Base-by-base conservation (phyloP, 2,329 filamentous ascomycete genomes). In the Graphiopsis chlorocephala region DNA sequence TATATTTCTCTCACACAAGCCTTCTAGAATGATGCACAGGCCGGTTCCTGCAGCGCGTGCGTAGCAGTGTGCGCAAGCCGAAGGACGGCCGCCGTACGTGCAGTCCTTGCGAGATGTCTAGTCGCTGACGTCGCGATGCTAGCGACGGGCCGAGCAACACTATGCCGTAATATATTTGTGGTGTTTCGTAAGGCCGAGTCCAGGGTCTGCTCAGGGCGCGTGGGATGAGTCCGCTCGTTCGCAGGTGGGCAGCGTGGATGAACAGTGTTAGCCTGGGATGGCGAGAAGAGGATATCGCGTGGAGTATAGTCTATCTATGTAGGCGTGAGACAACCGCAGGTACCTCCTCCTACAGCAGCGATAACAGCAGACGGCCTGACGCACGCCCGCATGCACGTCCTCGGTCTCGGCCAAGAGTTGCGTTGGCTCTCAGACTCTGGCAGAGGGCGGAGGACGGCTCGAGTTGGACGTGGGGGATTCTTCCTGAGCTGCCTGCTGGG, bases 21-120 rank as follows among this genome's bases (percentile, higher is more conserved):
- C 60, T 62, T 62, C 60, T 62, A 62, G 60, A 62, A 62, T 38
- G 23, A 53, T 62, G 60, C 60, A 62, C 60, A 62, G 60, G 60
- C 60, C 60, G 29, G 60, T 62, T 55, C 60, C 60, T 62, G 60
- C 60, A 62, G 60, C 47, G 60, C 35, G 53, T 62, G 48, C 59
- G 60, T 55, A 17, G 60, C 23, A 23, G 47, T 53, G 50, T 62
- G 60, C 48, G 48, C 60, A 55, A 62, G 48, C 60, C 60, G 60
- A 62, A 55, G 59, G 59, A 52, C n/a, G 35, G 59, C 59, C 59
- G 59, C 25, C 35, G 60, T 42, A n/a, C 15, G 45, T 53, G 33
- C 33, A 50, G 48, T 55, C n/a, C 15, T 62, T 25, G 60, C 25
- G 47, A 48, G 47, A n/a, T 38, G 4, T 20, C 59, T 61, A 61